Conservation (phyloP, 2,329 filamentous ascomycete genomes). For the Claviceps spartinae region DNA sequence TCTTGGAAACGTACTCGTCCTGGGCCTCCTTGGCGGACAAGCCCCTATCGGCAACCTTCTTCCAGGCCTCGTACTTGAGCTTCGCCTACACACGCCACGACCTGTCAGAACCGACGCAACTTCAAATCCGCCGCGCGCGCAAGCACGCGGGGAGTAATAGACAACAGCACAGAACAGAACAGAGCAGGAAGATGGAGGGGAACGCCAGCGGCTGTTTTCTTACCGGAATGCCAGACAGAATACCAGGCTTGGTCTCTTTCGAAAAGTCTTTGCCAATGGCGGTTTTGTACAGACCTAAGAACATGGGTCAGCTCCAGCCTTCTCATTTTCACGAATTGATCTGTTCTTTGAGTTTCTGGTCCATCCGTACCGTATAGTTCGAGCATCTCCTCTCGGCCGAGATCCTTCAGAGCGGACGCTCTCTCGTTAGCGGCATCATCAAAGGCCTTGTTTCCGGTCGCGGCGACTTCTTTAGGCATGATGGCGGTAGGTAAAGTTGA, state of each 20-base stretch:
- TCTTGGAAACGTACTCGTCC: slow-evolving; percentile 58
- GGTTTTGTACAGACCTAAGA: not conserved
- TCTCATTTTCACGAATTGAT: not conserved
- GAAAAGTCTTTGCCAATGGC: not conserved
- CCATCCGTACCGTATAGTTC: not conserved
- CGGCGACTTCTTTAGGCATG: not conserved
- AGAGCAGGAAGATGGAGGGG: not conserved
- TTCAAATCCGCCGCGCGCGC: no score
- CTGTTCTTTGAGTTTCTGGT: not conserved
- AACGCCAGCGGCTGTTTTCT: not conserved
- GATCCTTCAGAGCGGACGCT: not conserved
- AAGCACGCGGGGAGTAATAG: no score
- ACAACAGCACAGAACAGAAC: not conserved
- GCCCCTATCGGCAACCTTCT: slow-evolving; percentile 47
- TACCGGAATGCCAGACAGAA: not conserved
- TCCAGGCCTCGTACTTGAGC: slow-evolving; percentile 3
- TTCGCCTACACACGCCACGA: not conserved
- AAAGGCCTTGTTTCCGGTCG: not conserved
- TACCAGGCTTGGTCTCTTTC: not conserved
- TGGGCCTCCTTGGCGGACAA: slow-evolving; percentile 54
- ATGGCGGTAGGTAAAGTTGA: not conserved
- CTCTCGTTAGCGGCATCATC: not conserved
- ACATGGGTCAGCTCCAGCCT: not conserved
- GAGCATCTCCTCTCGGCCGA: not conserved
- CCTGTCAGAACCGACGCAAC: not conserved